A percentile compares a stretch with the other conserved stretches of the same genome.
phyloP scores from a whole-genome alignment of 2,329 filamentous ascomycete genomes.

The Neurospora crassa region DNA sequence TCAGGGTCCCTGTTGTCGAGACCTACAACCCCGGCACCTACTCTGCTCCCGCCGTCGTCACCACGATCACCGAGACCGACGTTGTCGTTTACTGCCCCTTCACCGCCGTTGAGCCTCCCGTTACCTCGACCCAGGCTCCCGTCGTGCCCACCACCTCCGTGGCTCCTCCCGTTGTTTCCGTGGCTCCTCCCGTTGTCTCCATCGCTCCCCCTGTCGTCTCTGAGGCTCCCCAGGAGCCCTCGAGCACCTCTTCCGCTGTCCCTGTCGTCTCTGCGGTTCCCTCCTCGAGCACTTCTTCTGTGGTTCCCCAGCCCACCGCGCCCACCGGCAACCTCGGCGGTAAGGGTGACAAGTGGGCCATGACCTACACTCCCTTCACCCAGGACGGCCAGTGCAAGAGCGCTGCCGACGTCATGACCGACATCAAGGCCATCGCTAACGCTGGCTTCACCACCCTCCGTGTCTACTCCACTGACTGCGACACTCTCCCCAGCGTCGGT shows the following conservation, averaged over 20 bases:
- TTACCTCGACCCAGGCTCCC: slow-evolving; percentile 21
- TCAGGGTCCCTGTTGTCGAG: slow-evolving; percentile 57
- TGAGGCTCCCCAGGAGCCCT: no score
- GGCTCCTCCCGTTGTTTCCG: slow-evolving; percentile 1
- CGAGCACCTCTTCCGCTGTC: neutral
- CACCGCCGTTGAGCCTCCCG: slow-evolving; percentile 33
- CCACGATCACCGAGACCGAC: slow-evolving; percentile 60
- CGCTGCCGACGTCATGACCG: slow-evolving; percentile 43
- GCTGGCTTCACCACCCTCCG: slow-evolving; percentile 65
- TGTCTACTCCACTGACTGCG: slow-evolving; percentile 89
- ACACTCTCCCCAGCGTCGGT: slow-evolving; percentile 67
- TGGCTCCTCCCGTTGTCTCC: neutral
- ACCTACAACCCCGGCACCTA: slow-evolving; percentile 62
- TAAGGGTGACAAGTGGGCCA: slow-evolving; percentile 53
- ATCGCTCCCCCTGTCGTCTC: slow-evolving; percentile 9
- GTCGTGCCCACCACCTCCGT: slow-evolving; percentile 14
- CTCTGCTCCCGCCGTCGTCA: slow-evolving; percentile 54
- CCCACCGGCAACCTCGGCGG: slow-evolving; percentile 27
- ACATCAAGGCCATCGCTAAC: slow-evolving; percentile 52
- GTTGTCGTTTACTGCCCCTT: slow-evolving; percentile 65
- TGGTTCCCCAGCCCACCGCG: slow-evolving; percentile 17
- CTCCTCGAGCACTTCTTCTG: slow-evolving; percentile 2
- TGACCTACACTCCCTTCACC: slow-evolving; percentile 73
- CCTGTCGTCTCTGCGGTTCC: neutral
- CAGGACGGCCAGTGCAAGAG: slow-evolving; percentile 54